Evolutionary conservation across 2,329 filamentous ascomycete species (phyloP), one percentile per base, ranked within the genome.

Genomic region (Curvularia lunata): DNA sequence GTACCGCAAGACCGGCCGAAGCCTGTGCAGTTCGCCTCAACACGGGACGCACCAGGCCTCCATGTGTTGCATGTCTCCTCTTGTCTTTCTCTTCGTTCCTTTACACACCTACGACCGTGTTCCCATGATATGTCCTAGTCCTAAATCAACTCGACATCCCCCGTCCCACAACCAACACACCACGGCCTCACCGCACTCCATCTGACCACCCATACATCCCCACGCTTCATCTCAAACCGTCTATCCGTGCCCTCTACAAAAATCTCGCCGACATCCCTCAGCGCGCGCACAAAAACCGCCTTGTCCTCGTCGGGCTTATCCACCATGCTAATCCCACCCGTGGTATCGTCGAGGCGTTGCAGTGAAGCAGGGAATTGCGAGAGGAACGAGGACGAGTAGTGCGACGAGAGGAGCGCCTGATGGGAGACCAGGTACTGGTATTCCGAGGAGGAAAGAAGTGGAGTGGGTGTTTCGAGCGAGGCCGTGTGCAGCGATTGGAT

Each of bases 271-370:
- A 82, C 80, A 69, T 90, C 86, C 52, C 81, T 83, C 52, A 93
- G 77, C 48, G 91, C 83, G 60, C 94, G 83, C 40, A 92, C 87
- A 76, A 99, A 97, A 2, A 98, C 93, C 7, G 92, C 92, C 1
- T 85, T 83, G 59, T 95, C 90, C 47, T 87, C 79, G 74, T 98
- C 95, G 0, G 95, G 95, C 2, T 85, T 83, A 72, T 97, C 92
- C 28, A 98, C 86, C 95, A 99, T 99, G 79, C 86, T 92, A 55
- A 94, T 88, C 9, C 93, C 93, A 28, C 92, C 94, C 0, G 90
- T 88, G 13, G 90, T 91, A 79, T 99, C 95, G 78, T 98, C 96
- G 52, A 99, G 81, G 65, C 92, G 88, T 75, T 94, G 90, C 68
- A 99, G 77, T 45, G 86, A 83, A 13, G 85, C 79, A 0, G 95